Evolutionary conservation across 176 grass and related monocot genomes (phyloP).

Genomic region (Dendrocalamus sinicus): DNA sequence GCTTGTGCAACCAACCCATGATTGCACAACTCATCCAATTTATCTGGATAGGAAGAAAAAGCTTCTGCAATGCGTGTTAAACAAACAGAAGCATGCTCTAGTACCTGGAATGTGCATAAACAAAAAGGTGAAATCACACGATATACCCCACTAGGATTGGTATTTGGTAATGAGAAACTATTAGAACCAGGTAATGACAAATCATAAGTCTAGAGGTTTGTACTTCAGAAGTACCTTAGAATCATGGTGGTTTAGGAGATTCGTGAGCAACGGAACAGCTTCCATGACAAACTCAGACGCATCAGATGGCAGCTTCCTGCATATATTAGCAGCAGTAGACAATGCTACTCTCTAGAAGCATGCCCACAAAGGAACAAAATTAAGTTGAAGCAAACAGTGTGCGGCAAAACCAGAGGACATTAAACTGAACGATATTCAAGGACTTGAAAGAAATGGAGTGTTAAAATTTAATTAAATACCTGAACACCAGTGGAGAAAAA

Average conservation of each 20-base stretch:
- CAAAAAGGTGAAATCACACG: not conserved
- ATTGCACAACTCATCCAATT: slow-evolving; percentile 84
- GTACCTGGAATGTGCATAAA: slow-evolving; percentile 48
- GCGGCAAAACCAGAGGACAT: not conserved
- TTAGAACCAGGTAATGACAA: not conserved
- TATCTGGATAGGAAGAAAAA: slow-evolving; percentile 69
- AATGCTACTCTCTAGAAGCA: slow-evolving; percentile 78
- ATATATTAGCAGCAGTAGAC: slow-evolving; percentile 91
- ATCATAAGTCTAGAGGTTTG: not conserved
- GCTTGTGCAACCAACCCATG: slow-evolving; percentile 82
- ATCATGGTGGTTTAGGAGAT: slow-evolving; percentile 90
- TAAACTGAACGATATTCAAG: not conserved
- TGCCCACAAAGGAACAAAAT: slow-evolving; percentile 19
- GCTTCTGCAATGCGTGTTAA: slow-evolving; percentile 90
- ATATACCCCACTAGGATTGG: not conserved
- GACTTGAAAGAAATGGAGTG: not conserved
- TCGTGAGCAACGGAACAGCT: slow-evolving; percentile 75
- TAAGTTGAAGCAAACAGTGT: slow-evolving; percentile 34
- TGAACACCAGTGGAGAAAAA: slow-evolving; percentile 89
- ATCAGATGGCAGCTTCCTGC: slow-evolving; percentile 89
- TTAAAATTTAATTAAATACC: slow-evolving; percentile 38
- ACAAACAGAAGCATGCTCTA: slow-evolving; percentile 93
- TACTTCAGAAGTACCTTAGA: slow-evolving; percentile 44
- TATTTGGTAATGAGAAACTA: not conserved
- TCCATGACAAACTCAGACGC: slow-evolving; percentile 93